Evolutionary conservation across 441 rosid genomes (phyloP).

Genomic region (Jatropha podagrica): DNA sequence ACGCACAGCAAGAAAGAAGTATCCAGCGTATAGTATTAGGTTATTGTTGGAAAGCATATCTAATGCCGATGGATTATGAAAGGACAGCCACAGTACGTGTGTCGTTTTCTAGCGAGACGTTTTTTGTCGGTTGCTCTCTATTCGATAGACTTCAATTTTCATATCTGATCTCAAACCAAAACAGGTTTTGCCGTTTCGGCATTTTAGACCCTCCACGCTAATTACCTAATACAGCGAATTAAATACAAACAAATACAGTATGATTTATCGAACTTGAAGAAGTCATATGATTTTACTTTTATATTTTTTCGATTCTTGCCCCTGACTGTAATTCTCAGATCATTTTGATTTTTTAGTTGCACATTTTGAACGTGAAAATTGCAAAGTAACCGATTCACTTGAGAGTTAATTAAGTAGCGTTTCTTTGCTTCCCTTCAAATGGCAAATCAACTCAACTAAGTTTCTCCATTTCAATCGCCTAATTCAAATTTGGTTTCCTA

Average conservation of each 20-base stretch:
- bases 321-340: no score
- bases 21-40: no score
- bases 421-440: not conserved
- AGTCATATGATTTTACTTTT: no score
- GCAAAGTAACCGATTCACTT: not conserved
- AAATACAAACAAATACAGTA: no score
- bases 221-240: no score
- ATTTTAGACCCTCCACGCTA: no score
- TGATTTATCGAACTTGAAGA: no score
- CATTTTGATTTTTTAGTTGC: not conserved
- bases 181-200: no score
- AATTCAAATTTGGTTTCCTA: not conserved
- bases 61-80: not conserved
- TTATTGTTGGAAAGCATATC: not conserved
- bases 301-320: not conserved
- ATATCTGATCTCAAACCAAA: not conserved
- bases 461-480: not conserved
- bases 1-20: no score
- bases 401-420: not conserved
- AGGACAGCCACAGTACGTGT: not conserved
- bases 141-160: not conserved
- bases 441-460: not conserved
- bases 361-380: slow-evolving; percentile 6
- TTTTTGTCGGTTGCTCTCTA: not conserved
- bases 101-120: not conserved